Conservation (phyloP, 2,329 filamentous ascomycete species). For the Exophiala aquamarina region DNA sequence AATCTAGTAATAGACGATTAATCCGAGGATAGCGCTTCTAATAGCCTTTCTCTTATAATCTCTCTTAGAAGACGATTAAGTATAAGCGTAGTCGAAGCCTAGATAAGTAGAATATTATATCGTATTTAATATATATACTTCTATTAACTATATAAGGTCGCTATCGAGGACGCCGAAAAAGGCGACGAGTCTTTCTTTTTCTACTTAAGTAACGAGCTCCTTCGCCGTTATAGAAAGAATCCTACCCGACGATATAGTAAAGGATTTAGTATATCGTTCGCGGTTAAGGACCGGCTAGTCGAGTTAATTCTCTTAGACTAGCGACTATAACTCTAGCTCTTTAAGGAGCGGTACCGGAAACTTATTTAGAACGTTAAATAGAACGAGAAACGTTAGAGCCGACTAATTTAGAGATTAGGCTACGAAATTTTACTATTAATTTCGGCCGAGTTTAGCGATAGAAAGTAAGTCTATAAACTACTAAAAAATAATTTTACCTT, state of each 20-base stretch:
- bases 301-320: not conserved
- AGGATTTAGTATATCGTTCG: not conserved
- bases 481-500: too few species aligned
- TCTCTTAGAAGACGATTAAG: not conserved
- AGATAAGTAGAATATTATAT: not conserved
- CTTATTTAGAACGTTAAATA: too few species aligned
- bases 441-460: too few species aligned
- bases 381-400: too few species aligned
- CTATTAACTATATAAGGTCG: not conserved
- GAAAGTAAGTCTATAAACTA: too few species aligned
- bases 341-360: too few species aligned
- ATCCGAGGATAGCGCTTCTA: not conserved
- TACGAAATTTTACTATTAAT: too few species aligned
- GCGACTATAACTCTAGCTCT: too few species aligned
- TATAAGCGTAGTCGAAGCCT: not conserved
- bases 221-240: not conserved
- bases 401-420: too few species aligned
- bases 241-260: not conserved
- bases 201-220: not conserved
- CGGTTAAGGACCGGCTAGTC: not conserved
- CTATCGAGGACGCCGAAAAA: not conserved
- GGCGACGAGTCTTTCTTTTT: not conserved
- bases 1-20: too few species aligned
- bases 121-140: constrained; percentile 1
- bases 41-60: not conserved